Percentiles rank a stretch among this genome's conserved stretches.
Evolutionary conservation across 176 grass and related monocot genomes (phyloP).

Genomic region (Triticum aestivum): IWGSC_CS_RefSeq_v2.1 NC_057813.1:687574653-687575152

Average conservation of each 20-base stretch:
- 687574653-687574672: too few species aligned
- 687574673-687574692: too few species aligned
- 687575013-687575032: slow-evolving; percentile 80
- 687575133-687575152: slow-evolving; percentile 85
- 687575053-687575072: slow-evolving; percentile 75
- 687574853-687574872: neutral
- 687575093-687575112: slow-evolving; percentile 82
- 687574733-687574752: neutral
- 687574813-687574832: neutral
- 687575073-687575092: slow-evolving; percentile 82
- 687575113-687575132: slow-evolving; percentile 72
- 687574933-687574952: neutral
- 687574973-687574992: slow-evolving; percentile 83
- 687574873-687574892: slow-evolving; percentile 22
- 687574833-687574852: slow-evolving; percentile 10
- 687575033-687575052: slow-evolving; percentile 96
- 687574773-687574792: neutral
- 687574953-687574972: slow-evolving; percentile 63
- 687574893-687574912: slow-evolving; percentile 14
- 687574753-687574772: neutral
- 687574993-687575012: slow-evolving; percentile 85
- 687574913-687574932: slow-evolving; percentile 62
- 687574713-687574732: too few species aligned
- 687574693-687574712: too few species aligned
- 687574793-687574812: neutral